Evolutionary conservation across 805 yeast species (phyloP).

Genomic region (Suhomyces sp.): DNA sequence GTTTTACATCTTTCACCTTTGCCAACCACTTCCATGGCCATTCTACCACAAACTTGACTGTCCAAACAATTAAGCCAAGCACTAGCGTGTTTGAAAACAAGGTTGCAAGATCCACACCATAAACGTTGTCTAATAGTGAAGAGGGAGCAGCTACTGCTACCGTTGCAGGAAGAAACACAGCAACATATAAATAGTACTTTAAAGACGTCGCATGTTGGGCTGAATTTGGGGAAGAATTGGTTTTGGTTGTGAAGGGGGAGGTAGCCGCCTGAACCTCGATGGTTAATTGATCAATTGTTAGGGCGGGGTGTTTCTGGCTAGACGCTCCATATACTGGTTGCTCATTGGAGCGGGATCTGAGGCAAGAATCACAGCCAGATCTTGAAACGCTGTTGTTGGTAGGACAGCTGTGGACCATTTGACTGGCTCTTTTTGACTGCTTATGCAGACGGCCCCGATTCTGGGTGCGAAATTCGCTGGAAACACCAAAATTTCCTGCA

Average conservation of each 20-base stretch:
- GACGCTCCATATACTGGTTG: background rate
- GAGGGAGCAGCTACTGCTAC: constrained; percentile 24
- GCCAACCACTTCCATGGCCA: constrained; percentile 45
- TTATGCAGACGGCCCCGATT: background rate
- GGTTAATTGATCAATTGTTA: background rate
- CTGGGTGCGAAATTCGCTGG: background rate
- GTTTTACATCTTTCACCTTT: constrained; percentile 19
- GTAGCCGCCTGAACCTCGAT: background rate
- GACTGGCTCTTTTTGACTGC: background rate
- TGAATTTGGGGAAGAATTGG: background rate
- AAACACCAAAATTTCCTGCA: background rate
- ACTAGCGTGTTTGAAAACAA: constrained; percentile 31
- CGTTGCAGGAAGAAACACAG: constrained; percentile 24
- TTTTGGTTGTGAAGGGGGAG: background rate
- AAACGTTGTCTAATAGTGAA: constrained; percentile 1
- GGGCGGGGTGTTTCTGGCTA: background rate
- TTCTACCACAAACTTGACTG: constrained; percentile 30
- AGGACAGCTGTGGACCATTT: background rate
- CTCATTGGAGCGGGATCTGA: background rate
- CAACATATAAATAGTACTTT: constrained; percentile 19
- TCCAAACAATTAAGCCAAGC: constrained; percentile 31
- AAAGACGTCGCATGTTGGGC: background rate
- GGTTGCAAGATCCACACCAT: constrained; percentile 18
- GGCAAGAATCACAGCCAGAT: background rate
- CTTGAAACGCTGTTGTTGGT: background rate